Evolutionary conservation across 2,329 filamentous ascomycete genomes (phyloP).

Genomic region (Penicillium janthinellum): DNA sequence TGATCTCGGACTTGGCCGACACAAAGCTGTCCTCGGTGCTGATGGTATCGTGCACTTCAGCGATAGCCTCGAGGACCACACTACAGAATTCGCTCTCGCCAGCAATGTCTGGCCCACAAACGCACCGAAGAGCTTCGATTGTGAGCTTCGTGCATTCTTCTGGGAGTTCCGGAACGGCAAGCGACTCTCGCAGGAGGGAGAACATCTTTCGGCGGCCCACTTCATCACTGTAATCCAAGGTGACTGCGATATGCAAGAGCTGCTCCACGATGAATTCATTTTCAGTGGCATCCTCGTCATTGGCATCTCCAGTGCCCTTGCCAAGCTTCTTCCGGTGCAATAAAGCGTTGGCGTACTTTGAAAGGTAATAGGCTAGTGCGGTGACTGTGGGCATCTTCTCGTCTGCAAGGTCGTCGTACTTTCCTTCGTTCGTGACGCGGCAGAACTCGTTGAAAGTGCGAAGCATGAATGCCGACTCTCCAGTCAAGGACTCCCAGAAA

Average conservation of each 20-base stretch:
- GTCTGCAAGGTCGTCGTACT: conserved; percentile 75
- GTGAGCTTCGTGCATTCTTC: conserved; percentile 90
- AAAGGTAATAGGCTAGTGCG: conserved; percentile 81
- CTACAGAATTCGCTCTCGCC: conserved; percentile 54
- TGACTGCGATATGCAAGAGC: conserved; percentile 85
- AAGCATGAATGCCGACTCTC: conserved; percentile 86
- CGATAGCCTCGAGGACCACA: conserved; percentile 81
- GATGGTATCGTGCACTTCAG: conserved; percentile 95
- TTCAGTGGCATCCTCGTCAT: conserved; percentile 80
- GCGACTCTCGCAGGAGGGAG: conserved; percentile 77
- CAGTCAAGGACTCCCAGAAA: conserved; percentile 56
- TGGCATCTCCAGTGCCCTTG: conserved; percentile 60
- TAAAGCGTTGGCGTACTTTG: conserved; percentile 69
- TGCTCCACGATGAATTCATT: conserved; percentile 97
- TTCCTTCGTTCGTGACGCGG: conserved; percentile 70
- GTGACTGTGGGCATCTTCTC: conserved; percentile 96
- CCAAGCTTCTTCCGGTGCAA: conserved; percentile 43
- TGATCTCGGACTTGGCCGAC: conserved; percentile 84
- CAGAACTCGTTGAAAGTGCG: conserved; percentile 96
- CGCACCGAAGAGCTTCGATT: conserved; percentile 76
- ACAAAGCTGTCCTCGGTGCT: conserved; percentile 83
- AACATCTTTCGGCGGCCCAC: conserved; percentile 96
- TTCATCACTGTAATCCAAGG: conserved; percentile 96
- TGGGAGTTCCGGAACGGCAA: conserved; percentile 83
- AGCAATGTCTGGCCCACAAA: conserved; percentile 66